Evolutionary conservation across 1,284 basidiomycete species (phyloP).

Genomic region (Cryptococcus hybrid): DNA sequence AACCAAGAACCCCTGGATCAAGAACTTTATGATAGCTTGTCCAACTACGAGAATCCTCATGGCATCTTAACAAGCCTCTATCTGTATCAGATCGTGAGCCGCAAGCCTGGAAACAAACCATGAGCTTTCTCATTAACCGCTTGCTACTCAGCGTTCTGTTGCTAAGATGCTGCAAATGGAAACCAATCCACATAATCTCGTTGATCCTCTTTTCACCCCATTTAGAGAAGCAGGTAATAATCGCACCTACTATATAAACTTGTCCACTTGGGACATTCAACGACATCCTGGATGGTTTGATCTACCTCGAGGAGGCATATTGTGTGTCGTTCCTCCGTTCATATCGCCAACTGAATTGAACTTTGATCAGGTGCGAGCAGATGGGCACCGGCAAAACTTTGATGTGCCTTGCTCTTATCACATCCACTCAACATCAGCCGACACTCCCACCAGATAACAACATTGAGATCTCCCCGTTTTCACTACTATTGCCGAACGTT

Average conservation of each 20-base stretch:
- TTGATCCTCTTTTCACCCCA: conserved; percentile 30
- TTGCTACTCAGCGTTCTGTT: conserved; percentile 27
- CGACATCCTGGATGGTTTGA: conserved; percentile 33
- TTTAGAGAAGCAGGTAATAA: conserved; percentile 27
- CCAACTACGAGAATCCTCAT: conserved; percentile 25
- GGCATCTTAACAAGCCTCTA: conserved; percentile 35
- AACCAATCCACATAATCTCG: conserved; percentile 26
- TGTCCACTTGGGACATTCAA: conserved; percentile 32
- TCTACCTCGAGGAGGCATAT: conserved; percentile 40
- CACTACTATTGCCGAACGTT: conserved; percentile 25
- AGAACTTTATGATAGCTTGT: conserved; percentile 22
- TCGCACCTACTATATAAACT: conserved; percentile 25
- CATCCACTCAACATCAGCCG: conserved; percentile 40
- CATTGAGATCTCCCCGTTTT: conserved; percentile 29
- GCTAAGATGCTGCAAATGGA: conserved; percentile 42
- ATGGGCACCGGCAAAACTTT: conserved; percentile 53
- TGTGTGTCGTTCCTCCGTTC: conserved; percentile 21
- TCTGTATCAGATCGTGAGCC: conserved; percentile 41
- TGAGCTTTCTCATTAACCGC: too few relatives aligned
- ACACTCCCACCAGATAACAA: conserved; percentile 18
- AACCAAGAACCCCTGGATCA: conserved; percentile 15
- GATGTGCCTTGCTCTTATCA: conserved; percentile 48
- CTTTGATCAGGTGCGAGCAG: conserved; percentile 44
- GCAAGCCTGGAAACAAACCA: too few relatives aligned
- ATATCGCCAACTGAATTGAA: neutral